Conservation (phyloP, 2,329 filamentous ascomycete genomes). For the Colletotrichum gigasporum region DNA sequence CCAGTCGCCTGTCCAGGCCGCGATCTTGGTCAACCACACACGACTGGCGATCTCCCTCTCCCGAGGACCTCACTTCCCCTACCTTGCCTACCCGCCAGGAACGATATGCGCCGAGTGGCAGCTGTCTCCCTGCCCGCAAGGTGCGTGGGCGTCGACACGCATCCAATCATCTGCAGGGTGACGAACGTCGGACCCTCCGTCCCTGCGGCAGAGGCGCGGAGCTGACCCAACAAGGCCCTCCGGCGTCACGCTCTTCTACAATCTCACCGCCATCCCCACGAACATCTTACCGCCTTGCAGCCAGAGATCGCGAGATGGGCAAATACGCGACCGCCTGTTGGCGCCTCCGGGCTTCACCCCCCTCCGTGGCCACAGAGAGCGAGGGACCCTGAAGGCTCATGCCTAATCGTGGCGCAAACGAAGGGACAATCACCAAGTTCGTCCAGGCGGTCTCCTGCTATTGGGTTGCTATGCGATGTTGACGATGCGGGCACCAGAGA, state of each 20-base stretch:
- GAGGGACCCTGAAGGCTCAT: conserved; percentile 10
- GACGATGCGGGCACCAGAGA: conserved; percentile 4
- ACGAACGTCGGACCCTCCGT: neutral
- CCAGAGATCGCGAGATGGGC: conserved; percentile 15
- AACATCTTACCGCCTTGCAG: neutral
- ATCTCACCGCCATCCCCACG: neutral
- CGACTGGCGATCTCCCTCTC: conserved; percentile 7
- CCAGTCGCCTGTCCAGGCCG: conserved; percentile 1
- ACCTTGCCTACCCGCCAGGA: neutral
- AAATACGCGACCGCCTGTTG: conserved; percentile 13
- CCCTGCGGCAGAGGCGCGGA: neutral
- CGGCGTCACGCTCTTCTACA: conserved; percentile 26
- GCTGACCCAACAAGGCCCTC: neutral
- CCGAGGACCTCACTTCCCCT: neutral
- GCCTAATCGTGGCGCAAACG: conserved; percentile 8
- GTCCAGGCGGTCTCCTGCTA: neutral
- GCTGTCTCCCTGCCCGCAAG: conserved; percentile 5
- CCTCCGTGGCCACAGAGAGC: conserved; percentile 13
- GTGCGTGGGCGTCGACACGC: neutral
- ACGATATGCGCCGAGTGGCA: conserved; percentile 19
- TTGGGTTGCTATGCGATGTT: neutral
- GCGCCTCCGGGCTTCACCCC: conserved; percentile 14
- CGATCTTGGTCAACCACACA: neutral
- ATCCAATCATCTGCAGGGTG: neutral
- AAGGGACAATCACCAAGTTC: neutral